phyloP scores from a whole-genome alignment of 768 basidiomycete genomes.

The Amanita rimosa region DNA sequence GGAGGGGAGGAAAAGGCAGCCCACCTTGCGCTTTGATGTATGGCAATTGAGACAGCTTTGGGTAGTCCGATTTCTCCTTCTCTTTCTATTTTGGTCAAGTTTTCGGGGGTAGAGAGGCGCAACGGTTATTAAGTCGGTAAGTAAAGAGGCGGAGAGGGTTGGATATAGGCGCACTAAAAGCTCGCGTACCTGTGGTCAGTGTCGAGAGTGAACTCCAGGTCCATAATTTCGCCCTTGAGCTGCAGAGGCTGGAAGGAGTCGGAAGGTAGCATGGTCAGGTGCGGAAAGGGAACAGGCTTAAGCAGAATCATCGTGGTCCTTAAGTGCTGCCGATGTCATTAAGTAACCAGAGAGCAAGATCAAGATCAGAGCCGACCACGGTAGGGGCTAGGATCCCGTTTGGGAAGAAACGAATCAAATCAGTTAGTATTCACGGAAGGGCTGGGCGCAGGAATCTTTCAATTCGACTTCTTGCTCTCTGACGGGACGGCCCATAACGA shows the following conservation, averaged over 20 bases:
- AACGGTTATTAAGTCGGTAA: slow-evolving; percentile 37
- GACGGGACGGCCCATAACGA: no score
- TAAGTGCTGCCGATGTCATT: slow-evolving; percentile 50
- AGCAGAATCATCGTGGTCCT: slow-evolving; percentile 34
- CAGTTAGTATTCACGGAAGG: slow-evolving; percentile 6
- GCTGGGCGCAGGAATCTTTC: slow-evolving; percentile 6
- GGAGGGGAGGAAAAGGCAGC: no score
- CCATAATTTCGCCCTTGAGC: slow-evolving; percentile 69
- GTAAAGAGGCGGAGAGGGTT: slow-evolving; percentile 20
- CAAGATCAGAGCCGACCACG: slow-evolving; percentile 31
- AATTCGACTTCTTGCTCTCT: slow-evolving; percentile 7
- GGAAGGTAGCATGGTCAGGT: slow-evolving; percentile 42
- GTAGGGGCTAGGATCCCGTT: slow-evolving; percentile 9
- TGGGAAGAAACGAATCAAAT: slow-evolving; percentile 8
- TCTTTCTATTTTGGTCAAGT: slow-evolving; percentile 50
- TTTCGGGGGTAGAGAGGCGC: slow-evolving; percentile 31
- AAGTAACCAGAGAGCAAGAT: slow-evolving; percentile 38
- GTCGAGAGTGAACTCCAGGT: slow-evolving; percentile 63
- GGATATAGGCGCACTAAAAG: slow-evolving; percentile 12
- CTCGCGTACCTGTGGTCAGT: slow-evolving; percentile 49
- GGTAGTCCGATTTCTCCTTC: slow-evolving; percentile 85
- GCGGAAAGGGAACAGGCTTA: slow-evolving; percentile 37
- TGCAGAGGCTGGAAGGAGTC: slow-evolving; percentile 47
- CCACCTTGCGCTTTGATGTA: slow-evolving; percentile 86
- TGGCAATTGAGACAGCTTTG: slow-evolving; percentile 87